These are phyloP conservation scores for Pseudevernia furfuracea DNA, from an alignment of 495 filamentous ascomycete species.

Conservation along the genomic window DNA sequence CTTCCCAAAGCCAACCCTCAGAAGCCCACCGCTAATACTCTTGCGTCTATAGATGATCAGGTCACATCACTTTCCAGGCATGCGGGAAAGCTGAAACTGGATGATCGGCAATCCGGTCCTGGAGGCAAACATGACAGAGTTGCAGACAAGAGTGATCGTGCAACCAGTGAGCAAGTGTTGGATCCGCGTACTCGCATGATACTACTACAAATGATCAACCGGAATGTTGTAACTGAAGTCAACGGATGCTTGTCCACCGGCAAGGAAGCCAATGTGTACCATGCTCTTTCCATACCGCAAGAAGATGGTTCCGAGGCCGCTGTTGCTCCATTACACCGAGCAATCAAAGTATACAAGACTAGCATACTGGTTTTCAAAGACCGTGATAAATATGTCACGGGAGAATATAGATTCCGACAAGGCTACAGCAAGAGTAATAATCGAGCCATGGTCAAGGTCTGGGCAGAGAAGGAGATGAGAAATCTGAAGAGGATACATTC, in stretches of 20 bases:
- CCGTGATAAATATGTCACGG: conserved; percentile 85
- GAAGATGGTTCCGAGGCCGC: conserved; percentile 33
- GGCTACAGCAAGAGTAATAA: conserved; percentile 90
- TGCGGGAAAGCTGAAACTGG: conserved; percentile 80
- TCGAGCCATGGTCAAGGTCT: conserved; percentile 91
- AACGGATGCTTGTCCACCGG: conserved; percentile 91
- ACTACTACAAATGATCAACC: conserved; percentile 87
- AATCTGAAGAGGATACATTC: conserved; percentile 76
- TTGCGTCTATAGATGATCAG: conserved; percentile 76
- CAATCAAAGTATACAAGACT: conserved; percentile 98
- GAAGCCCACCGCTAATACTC: conserved; percentile 73
- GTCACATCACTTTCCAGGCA: conserved; percentile 74
- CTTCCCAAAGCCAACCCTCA: conserved; percentile 73
- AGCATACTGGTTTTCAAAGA: conserved; percentile 96
- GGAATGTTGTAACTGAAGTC: conserved; percentile 68
- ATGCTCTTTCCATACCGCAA: conserved; percentile 52
- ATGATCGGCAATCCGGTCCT: conserved; percentile 52
- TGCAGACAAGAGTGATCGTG: conserved; percentile 80
- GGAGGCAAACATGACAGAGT: conserved; percentile 45
- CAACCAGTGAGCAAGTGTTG: conserved; percentile 87
- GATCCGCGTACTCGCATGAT: conserved; percentile 94
- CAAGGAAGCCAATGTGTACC: conserved; percentile 97
- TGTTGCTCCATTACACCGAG: conserved; percentile 51
- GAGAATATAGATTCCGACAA: conserved; percentile 74
- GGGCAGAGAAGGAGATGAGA: conserved; percentile 97